Evolutionary conservation across 129 eudicot genomes (phyloP).

Genomic region (Oenanthe sinensis): DNA sequence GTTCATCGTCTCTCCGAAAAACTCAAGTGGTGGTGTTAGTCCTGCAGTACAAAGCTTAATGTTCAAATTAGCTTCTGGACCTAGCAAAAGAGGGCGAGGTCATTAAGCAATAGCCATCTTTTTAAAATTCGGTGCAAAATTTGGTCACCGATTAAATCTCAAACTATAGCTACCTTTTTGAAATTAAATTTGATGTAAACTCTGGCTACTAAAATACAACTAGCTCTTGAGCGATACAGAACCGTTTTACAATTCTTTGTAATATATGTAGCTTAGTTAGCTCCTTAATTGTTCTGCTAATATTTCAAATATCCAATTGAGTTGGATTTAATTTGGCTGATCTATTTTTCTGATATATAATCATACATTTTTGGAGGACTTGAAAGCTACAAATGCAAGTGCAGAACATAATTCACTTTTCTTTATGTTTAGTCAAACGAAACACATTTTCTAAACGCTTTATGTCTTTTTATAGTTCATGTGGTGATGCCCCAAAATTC

Average conservation of each 20-base stretch:
- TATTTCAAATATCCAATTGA: neutral
- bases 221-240: neutral
- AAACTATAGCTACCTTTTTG: too few species aligned
- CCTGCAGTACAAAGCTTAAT: conserved; percentile 8
- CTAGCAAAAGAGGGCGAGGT: conserved; percentile 19
- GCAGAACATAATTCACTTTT: too few species aligned
- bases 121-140: too few species aligned
- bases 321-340: neutral
- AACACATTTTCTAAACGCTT: too few species aligned
- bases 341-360: neutral
- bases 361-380: too few species aligned
- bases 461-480: too few species aligned
- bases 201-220: too few species aligned
- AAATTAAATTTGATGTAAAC: too few species aligned
- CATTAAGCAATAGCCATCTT: neutral
- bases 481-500: too few species aligned
- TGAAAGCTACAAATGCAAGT: too few species aligned
- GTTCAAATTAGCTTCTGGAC: conserved; percentile 19
- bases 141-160: too few species aligned
- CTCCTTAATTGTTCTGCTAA: neutral
- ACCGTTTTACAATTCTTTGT: neutral
- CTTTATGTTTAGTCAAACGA: too few species aligned
- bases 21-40: neutral
- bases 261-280: neutral
- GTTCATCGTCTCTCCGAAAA: neutral